Conservation (phyloP, 192 early-diverging fungal species). For the Gaertneriomyces semiglobifer region DNA sequence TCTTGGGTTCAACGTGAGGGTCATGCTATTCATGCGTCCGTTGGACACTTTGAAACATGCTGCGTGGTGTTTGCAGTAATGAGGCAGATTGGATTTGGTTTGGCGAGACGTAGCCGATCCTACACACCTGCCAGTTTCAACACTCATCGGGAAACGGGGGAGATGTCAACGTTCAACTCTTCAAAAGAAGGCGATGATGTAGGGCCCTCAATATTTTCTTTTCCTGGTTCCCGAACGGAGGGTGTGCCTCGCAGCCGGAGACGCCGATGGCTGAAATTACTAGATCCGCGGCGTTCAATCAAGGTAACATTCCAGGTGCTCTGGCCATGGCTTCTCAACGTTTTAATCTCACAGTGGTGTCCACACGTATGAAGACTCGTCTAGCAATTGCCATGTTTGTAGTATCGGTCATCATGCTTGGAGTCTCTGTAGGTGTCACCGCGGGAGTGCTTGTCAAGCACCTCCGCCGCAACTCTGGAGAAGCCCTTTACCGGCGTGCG, state of each 20-base stretch:
- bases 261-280: neutral
- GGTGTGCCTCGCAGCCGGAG: neutral
- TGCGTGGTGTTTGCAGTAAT: no score
- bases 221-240: no score
- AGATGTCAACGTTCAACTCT: neutral
- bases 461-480: conserved; percentile 10
- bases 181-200: neutral
- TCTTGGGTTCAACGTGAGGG: no score
- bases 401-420: conserved; percentile 18
- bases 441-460: neutral
- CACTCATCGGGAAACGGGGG: no score
- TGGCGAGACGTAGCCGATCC: no score
- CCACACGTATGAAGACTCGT: conserved; percentile 7
- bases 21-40: no score
- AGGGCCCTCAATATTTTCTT: no score
- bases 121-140: no score
- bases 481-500: conserved; percentile 10
- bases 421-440: conserved; percentile 12
- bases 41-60: no score
- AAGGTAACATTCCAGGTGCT: conserved; percentile 5
- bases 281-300: conserved; percentile 22
- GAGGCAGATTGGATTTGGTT: no score
- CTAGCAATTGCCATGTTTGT: conserved; percentile 13
- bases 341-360: neutral
- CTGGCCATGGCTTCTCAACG: neutral